Conservation (phyloP, 75 land plant genomes). For the Ceratopteris richardii region DNA sequence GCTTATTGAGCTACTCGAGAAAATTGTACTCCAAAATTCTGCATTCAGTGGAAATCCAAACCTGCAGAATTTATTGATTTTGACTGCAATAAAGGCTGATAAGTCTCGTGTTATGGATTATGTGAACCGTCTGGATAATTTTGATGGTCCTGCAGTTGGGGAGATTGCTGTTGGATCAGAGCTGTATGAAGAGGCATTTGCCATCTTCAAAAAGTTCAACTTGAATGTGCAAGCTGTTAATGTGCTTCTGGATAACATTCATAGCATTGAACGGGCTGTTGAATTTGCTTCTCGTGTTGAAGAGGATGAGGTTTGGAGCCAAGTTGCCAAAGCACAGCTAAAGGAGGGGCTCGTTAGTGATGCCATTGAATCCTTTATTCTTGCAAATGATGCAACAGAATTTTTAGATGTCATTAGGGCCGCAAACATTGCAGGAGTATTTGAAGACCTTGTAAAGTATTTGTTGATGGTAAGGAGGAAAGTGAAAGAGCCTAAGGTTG, state of each 20-base stretch:
- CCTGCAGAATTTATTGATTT: constrained; percentile 85
- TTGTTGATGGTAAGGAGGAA: constrained; percentile 94
- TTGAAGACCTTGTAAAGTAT: constrained; percentile 83
- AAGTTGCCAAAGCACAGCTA: constrained; percentile 95
- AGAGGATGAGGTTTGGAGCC: constrained; percentile 99
- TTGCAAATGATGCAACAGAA: constrained; percentile 92
- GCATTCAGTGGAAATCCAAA: constrained; percentile 98
- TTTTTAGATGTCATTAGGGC: constrained; percentile 83
- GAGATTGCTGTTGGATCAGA: constrained; percentile 96
- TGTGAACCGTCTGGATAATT: constrained; percentile 86
- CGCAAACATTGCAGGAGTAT: constrained; percentile 60
- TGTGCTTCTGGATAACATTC: constrained; percentile 89
- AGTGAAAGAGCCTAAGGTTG: constrained; percentile 87
- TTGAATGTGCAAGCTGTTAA: constrained; percentile 93
- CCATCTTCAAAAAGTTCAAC: constrained; percentile 97
- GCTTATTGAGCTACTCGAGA: constrained; percentile 92
- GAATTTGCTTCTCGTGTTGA: constrained; percentile 98
- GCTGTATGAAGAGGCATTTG: constrained; percentile 92
- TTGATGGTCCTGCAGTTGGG: constrained; percentile 99
- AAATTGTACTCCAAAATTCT: constrained; percentile 97
- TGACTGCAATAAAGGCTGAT: constrained; percentile 97
- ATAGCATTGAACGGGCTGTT: constrained; percentile 87
- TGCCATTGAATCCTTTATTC: constrained; percentile 98
- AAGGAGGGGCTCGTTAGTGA: constrained; percentile 93
- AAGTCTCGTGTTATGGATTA: constrained; percentile 95